Evolutionary conservation across 441 rosid species (phyloP), one percentile per base, ranked within the genome.

Genomic region (Capsella rubella): DNA sequence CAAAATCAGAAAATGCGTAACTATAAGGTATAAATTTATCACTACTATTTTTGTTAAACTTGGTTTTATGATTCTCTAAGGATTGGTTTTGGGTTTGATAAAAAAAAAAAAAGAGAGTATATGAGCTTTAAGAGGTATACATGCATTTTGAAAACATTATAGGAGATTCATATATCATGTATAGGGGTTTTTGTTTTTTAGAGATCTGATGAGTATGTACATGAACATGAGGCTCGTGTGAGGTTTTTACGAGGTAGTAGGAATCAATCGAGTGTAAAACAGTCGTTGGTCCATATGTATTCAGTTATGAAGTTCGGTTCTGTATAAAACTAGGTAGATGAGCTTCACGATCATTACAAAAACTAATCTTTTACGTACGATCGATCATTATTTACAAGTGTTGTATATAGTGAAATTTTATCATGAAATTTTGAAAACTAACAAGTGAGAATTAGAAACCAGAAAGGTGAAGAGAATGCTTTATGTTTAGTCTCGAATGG

Each of bases 401-500:
- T 15, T 15, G 10, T 35, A 3, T 58, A 37, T 21, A 59, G 2
- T 59, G 16, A 37, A 29, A 31, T 6, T 6, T 13, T 32, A 32
- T n/a, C 0, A 15, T 56, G 27, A 8, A 32, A 10, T 4, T 34
- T 34, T 57, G 14, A 16, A 16, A 18, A 16, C 9, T 8, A 55
- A 15, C 14, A 4, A 32, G 18, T 57, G 2, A 57, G 56, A 67
- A 42, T 63, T 58, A 31, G 68, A 39, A 37, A 58, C 53, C 8
- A 29, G 5, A 49, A 60, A 45, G 18, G 18, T 2, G 43, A 75
- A 11, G 61, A 61, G 10, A 45, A 46, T 61, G 59, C 74, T 61
- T 61, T 60, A 39, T 27, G 57, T 45, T 53, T 45, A 67, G 73
- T 32, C 25, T 21, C 16, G n/a, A 50, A 74, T 15, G 55, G 5